phyloP scores from a whole-genome alignment of 2,329 filamentous ascomycete species.

The Leptoxyphium fumago region DNA sequence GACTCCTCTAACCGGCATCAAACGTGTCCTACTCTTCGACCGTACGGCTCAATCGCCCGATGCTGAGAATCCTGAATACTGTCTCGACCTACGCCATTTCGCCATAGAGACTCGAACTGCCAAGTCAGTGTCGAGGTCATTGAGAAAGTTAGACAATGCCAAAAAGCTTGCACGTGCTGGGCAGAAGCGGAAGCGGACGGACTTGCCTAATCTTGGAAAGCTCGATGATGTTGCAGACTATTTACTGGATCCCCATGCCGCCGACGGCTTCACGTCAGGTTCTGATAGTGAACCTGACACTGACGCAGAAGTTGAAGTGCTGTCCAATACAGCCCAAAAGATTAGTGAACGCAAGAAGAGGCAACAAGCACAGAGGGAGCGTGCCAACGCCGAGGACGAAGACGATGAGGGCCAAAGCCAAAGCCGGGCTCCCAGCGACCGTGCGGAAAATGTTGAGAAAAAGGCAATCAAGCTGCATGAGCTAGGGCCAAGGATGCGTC shows the following conservation, averaged over 20 bases:
- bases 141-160: constrained; percentile 71
- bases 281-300: constrained; percentile 89
- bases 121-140: constrained; percentile 61
- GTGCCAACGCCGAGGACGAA: constrained; percentile 5
- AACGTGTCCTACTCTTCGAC: constrained; percentile 78
- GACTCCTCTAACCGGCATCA: constrained; percentile 83
- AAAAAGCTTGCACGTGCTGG: constrained; percentile 55
- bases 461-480: constrained; percentile 85
- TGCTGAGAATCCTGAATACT: constrained; percentile 35
- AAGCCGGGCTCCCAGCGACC: constrained; percentile 11
- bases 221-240: constrained; percentile 91
- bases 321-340: constrained; percentile 44
- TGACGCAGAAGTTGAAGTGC: constrained; percentile 85
- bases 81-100: constrained; percentile 82
- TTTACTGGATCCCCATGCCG: constrained; percentile 63
- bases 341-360: constrained; percentile 42
- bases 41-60: constrained; percentile 29
- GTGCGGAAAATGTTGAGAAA: constrained; percentile 51
- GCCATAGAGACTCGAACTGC: constrained; percentile 83
- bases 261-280: constrained; percentile 76
- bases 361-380: constrained; percentile 13
- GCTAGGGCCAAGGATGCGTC: constrained; percentile 74
- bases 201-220: constrained; percentile 75
- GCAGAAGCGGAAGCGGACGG: constrained; percentile 23
- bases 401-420: constrained; percentile 23